These are phyloP conservation scores for Macrolepiota fuliginosa DNA, from an alignment of 768 basidiomycete genomes.

Conservation along the genomic window DNA sequence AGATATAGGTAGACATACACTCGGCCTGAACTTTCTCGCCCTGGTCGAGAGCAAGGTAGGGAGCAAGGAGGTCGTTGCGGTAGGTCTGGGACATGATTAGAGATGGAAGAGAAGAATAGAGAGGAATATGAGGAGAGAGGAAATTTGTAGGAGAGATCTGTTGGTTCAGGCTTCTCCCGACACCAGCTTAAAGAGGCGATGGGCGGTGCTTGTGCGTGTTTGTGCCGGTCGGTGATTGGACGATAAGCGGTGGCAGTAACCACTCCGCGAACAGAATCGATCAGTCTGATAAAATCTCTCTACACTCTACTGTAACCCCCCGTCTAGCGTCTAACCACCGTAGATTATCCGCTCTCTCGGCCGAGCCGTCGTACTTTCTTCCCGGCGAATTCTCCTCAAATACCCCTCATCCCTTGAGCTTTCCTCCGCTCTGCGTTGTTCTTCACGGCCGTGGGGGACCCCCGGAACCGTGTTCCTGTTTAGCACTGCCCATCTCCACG, in stretches of 20 bases:
- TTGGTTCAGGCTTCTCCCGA: slow-evolving; percentile 22
- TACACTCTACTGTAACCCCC: background rate
- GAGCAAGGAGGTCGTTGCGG: slow-evolving; percentile 83
- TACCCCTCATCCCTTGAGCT: too few species aligned
- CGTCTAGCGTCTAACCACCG: background rate
- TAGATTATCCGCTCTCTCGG: slow-evolving; percentile 9
- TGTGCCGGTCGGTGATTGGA: slow-evolving; percentile 38
- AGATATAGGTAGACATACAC: slow-evolving; percentile 46
- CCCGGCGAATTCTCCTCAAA: background rate
- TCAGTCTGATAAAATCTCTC: slow-evolving; percentile 3
- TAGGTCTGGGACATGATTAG: slow-evolving; percentile 41
- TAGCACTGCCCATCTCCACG: background rate
- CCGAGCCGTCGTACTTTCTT: background rate
- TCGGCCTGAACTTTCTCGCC: slow-evolving; percentile 94
- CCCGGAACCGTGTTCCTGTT: background rate
- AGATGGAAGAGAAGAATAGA: slow-evolving; percentile 14
- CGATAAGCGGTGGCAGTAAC: slow-evolving; percentile 32
- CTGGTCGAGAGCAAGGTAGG: slow-evolving; percentile 86
- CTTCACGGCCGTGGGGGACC: background rate
- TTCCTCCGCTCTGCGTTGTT: too few species aligned
- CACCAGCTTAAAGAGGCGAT: slow-evolving; percentile 20
- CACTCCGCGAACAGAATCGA: background rate
- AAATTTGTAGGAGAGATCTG: slow-evolving; percentile 21
- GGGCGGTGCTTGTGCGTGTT: slow-evolving; percentile 28
- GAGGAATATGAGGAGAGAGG: slow-evolving; percentile 21